These are phyloP conservation scores for Mycena sp. DNA, from an alignment of 1,284 basidiomycete genomes.

Conservation along the genomic window DNA sequence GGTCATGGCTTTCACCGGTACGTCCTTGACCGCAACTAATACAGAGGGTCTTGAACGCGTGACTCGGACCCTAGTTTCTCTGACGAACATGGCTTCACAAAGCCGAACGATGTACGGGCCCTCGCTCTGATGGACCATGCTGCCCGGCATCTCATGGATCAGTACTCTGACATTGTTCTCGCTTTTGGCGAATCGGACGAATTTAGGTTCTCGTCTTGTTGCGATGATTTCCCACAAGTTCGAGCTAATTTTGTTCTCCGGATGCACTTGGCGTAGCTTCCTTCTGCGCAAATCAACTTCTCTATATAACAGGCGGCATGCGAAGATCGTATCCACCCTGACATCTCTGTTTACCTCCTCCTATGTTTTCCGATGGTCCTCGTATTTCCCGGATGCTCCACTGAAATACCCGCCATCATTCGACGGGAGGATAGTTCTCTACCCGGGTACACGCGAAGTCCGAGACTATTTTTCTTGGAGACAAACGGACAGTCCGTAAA, in stretches of 20 bases:
- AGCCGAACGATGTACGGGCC: constrained; percentile 92
- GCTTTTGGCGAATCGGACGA: constrained; percentile 98
- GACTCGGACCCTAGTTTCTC: constrained; percentile 72
- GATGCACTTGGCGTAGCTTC: constrained; percentile 65
- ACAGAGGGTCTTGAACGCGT: background rate
- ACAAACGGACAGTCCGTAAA: constrained; percentile 43
- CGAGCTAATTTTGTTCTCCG: background rate
- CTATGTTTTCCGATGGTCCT: constrained; percentile 89
- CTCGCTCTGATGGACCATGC: constrained; percentile 94
- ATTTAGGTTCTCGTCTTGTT: constrained; percentile 73
- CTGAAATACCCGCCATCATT: constrained; percentile 90
- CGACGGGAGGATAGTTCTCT: constrained; percentile 90
- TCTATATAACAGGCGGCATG: constrained; percentile 86
- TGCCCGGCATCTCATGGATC: constrained; percentile 84
- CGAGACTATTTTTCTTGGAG: constrained; percentile 76
- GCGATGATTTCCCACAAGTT: background rate
- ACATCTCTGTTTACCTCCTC: constrained; percentile 93
- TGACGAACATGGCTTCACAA: constrained; percentile 82
- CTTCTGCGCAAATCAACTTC: constrained; percentile 80
- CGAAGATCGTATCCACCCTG: constrained; percentile 91
- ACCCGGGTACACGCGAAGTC: constrained; percentile 79
- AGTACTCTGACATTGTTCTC: constrained; percentile 83
- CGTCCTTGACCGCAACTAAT: constrained; percentile 30
- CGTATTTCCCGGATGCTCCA: constrained; percentile 78
- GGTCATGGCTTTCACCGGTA: constrained; percentile 96